phyloP scores from a whole-genome alignment of 192 early-diverging fungal species.

The Coemansia asiatica region DNA sequence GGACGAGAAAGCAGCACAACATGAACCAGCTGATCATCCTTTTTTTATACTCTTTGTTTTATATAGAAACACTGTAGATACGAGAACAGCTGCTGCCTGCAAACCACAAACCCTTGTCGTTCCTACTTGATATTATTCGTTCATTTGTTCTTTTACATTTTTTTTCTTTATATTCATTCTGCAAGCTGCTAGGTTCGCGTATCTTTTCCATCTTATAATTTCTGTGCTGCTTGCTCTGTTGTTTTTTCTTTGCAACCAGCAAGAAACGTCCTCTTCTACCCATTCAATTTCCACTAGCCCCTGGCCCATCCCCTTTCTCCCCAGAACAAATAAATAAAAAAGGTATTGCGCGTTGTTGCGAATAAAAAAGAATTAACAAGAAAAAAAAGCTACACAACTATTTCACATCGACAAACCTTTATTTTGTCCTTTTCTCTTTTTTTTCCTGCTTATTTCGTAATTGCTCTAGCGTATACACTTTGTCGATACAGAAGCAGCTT shows the following conservation, averaged over 20 bases:
- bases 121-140: not conserved
- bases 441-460: too few relatives aligned
- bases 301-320: too few relatives aligned
- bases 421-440: too few relatives aligned
- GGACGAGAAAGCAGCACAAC: not conserved
- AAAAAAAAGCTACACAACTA: too few relatives aligned
- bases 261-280: not conserved
- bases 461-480: too few relatives aligned
- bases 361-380: too few relatives aligned
- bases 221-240: not conserved
- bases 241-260: not conserved
- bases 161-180: too few relatives aligned
- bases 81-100: not conserved
- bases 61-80: not conserved
- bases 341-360: too few relatives aligned
- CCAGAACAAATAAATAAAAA: not conserved
- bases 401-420: too few relatives aligned
- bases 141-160: not conserved
- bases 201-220: not conserved
- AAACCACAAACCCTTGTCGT: not conserved
- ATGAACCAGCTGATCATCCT: not conserved
- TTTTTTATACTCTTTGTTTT: not conserved
- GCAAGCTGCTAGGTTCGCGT: too few relatives aligned
- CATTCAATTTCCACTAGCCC: too few relatives aligned
- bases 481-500: too few relatives aligned